These are phyloP conservation scores for Pholiota molesta DNA, from an alignment of 768 basidiomycete genomes.

Conservation along the genomic window DNA sequence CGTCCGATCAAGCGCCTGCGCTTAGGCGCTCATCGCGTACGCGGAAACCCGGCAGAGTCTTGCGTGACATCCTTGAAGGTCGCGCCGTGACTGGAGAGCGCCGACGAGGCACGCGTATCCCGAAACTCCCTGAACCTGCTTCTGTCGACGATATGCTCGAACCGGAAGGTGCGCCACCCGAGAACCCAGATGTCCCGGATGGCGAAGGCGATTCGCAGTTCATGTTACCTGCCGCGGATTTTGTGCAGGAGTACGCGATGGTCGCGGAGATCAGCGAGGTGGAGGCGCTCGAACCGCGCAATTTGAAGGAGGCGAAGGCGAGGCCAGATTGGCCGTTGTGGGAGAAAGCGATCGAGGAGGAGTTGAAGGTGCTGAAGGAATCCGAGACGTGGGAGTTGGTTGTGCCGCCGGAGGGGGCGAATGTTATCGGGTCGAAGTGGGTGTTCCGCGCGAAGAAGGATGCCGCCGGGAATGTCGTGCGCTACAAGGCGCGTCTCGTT, in stretches of 20 bases:
- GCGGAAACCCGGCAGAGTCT: too few relatives aligned
- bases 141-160: too few relatives aligned
- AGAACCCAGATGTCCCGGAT: neutral
- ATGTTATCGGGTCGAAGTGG: constrained; percentile 32
- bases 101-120: too few relatives aligned
- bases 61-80: too few relatives aligned
- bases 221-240: neutral
- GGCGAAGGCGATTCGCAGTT: neutral
- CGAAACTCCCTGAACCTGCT: too few relatives aligned
- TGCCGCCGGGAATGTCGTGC: constrained; percentile 28
- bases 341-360: constrained; percentile 27
- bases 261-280: neutral
- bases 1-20: too few relatives aligned
- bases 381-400: constrained; percentile 33
- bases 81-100: too few relatives aligned
- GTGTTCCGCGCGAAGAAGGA: constrained; percentile 38
- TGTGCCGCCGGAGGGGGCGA: constrained; percentile 18
- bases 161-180: too few relatives aligned
- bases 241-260: neutral
- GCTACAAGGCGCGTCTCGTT: constrained; percentile 35
- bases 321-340: constrained; percentile 28
- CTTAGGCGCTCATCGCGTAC: too few relatives aligned
- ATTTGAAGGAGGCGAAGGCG: neutral
- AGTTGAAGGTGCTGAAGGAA: constrained; percentile 25
- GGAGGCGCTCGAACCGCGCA: neutral